Evolutionary conservation across 106 monocot species (phyloP), one percentile per base, ranked within the genome.

Genomic region (Apostasia shenzhenica): DNA sequence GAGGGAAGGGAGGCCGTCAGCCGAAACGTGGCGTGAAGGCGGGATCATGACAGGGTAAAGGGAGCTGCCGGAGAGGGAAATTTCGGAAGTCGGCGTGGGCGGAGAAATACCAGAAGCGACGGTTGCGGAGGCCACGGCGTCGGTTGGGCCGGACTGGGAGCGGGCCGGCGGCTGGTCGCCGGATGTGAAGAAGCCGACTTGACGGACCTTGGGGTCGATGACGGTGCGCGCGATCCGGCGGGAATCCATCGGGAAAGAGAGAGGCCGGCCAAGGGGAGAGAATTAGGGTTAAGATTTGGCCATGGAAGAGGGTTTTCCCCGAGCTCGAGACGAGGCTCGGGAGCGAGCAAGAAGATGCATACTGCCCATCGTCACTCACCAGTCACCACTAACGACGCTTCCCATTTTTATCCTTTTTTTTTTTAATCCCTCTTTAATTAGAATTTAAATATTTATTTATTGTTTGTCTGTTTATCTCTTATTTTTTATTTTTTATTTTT

Each of bases 11-110:
- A 51, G 45, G 9, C 54, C 67, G 46, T 71, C 74, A 11, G 76
- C 57, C 13, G 86, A 81, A 42, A 74, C 59, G 67, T 93, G 79
- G 54, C 93, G 93, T 6, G 81, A 72, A 8, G 89, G 93, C 5
- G 89, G 93, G 66, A 89, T 93, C 93, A 89, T 93, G 69, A 89
- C 89, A 14, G 93, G 84, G 38, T 86, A 84, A 61, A 86, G 75
- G 66, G 83, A 81, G 79, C 68, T 77, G 8, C 70, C 68, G 54
- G 66, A 9, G 59, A 60, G 54, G 57, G 77, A 59, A 14, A 70
- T 6, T 39, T 83, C 81, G n/a, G 75, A 6, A 10, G 55, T 10
- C 8, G 74, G 43, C 9, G 81, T 52, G 45, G 79, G 37, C 51
- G 61, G 7, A 55, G 61, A 46, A 1, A 68, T 6, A 14, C 42